A percentile compares a stretch with the other conserved stretches of the same genome.
Evolutionary conservation across 2,329 filamentous ascomycete genomes (phyloP).

Genomic region (Colletotrichum sp.): DNA sequence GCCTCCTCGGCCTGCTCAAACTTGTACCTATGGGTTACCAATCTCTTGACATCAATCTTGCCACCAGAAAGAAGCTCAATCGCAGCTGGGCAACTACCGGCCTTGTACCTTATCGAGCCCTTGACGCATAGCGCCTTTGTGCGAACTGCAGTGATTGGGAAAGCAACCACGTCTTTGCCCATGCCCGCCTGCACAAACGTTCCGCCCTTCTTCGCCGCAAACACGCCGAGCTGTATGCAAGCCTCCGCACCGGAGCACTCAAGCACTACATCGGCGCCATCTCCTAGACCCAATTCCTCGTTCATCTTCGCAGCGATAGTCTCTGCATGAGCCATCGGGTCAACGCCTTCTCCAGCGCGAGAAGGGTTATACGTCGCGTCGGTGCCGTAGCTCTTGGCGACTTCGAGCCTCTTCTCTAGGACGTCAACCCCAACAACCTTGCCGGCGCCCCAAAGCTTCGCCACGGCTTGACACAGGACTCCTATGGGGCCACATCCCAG

Average conservation of each 20-base stretch:
- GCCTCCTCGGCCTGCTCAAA: background rate
- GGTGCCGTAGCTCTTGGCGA: background rate
- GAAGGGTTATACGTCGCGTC: background rate
- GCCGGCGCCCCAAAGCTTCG: background rate
- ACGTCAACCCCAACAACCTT: background rate
- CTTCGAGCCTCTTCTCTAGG: background rate
- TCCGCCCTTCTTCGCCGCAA: background rate
- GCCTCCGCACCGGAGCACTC: constrained; percentile 44
- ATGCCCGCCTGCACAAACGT: background rate
- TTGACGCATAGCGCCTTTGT: background rate
- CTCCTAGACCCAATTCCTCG: background rate
- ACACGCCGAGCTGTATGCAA: background rate
- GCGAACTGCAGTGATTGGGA: background rate
- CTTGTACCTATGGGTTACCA: background rate
- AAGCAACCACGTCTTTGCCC: background rate
- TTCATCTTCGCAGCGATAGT: background rate
- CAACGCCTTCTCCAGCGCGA: background rate
- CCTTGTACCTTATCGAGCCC: background rate
- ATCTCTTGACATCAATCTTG: background rate
- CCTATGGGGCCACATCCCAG: background rate
- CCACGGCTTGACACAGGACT: background rate
- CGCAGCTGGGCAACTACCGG: background rate
- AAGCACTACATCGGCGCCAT: background rate
- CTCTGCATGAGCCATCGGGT: background rate
- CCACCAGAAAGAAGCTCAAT: background rate